Evolutionary conservation across 768 basidiomycete species (phyloP).

Genomic region (Phylloporus arenicola): DNA sequence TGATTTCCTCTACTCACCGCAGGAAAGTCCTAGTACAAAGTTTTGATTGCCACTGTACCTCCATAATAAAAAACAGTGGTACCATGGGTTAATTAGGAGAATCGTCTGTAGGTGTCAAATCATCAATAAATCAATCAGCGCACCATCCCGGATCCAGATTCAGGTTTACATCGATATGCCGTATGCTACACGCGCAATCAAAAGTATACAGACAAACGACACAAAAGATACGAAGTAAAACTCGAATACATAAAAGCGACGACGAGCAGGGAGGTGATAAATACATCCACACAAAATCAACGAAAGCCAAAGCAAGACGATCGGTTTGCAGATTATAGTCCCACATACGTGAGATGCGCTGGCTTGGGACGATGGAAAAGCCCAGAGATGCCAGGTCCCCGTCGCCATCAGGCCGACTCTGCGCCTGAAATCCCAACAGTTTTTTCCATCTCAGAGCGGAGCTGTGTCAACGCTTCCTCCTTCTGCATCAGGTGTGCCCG

Average conservation of each 20-base stretch:
- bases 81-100: too few relatives aligned
- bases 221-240: neutral
- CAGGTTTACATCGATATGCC: too few relatives aligned
- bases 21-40: too few relatives aligned
- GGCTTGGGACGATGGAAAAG: neutral
- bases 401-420: neutral
- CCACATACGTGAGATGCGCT: too few relatives aligned
- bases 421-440: slow-evolving; percentile 7
- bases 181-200: neutral
- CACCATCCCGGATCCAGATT: too few relatives aligned
- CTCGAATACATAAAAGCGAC: neutral
- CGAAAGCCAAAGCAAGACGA: slow-evolving; percentile 1
- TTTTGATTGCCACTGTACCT: too few relatives aligned
- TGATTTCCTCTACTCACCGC: too few relatives aligned
- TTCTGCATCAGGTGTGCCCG: slow-evolving; percentile 19
- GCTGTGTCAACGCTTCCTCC: slow-evolving; percentile 15
- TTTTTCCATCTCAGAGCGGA: slow-evolving; percentile 22
- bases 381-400: neutral
- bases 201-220: neutral
- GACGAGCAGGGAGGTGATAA: neutral
- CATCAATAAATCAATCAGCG: too few relatives aligned
- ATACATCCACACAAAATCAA: neutral
- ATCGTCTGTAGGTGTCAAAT: too few relatives aligned
- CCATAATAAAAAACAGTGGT: too few relatives aligned
- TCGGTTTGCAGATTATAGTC: neutral